A percentile compares a stretch with the other conserved stretches of the same genome.
Conservation (phyloP, 2,329 filamentous ascomycete genomes). For the Hypoxylon sp. region DNA sequence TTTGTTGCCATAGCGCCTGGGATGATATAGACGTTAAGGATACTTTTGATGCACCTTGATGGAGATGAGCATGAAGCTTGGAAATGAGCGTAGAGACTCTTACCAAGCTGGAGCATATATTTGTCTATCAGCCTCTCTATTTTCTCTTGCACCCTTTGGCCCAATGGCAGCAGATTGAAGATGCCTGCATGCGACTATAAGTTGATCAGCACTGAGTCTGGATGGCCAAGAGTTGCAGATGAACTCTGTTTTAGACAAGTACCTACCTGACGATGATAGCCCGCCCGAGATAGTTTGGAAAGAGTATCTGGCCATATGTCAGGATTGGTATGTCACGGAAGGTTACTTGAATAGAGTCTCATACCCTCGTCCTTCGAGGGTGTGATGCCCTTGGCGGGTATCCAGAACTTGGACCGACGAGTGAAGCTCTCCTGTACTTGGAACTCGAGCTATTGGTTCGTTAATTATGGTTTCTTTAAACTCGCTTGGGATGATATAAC, state of each 20-base stretch:
- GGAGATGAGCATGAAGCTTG: constrained; percentile 9
- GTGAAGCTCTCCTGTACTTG: constrained; percentile 29
- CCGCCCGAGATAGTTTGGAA: constrained; percentile 72
- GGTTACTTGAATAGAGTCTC: constrained; percentile 9
- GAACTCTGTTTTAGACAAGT: constrained; percentile 1
- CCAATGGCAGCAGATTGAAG: constrained; percentile 90
- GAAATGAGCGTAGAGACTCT: constrained; percentile 22
- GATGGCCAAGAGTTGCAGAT: not conserved
- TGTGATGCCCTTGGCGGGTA: constrained; percentile 75
- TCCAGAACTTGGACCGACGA: constrained; percentile 78
- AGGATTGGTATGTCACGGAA: constrained; percentile 5
- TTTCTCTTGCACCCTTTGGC: constrained; percentile 86
- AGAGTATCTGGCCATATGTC: constrained; percentile 63
- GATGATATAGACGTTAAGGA: constrained; percentile 87
- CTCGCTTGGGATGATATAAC: not conserved
- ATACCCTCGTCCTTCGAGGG: constrained; percentile 62
- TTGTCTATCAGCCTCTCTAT: constrained; percentile 85
- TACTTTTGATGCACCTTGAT: constrained; percentile 54
- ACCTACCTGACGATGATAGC: constrained; percentile 75
- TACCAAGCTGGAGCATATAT: constrained; percentile 82
- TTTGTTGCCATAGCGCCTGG: constrained; percentile 82
- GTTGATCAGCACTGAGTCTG: constrained; percentile 16
- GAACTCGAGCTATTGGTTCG: constrained; percentile 17
- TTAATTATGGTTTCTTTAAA: constrained; percentile 2
- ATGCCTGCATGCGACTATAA: constrained; percentile 82